phyloP scores from a whole-genome alignment of 306 rosid species.

The Medicago lupulina region DNA sequence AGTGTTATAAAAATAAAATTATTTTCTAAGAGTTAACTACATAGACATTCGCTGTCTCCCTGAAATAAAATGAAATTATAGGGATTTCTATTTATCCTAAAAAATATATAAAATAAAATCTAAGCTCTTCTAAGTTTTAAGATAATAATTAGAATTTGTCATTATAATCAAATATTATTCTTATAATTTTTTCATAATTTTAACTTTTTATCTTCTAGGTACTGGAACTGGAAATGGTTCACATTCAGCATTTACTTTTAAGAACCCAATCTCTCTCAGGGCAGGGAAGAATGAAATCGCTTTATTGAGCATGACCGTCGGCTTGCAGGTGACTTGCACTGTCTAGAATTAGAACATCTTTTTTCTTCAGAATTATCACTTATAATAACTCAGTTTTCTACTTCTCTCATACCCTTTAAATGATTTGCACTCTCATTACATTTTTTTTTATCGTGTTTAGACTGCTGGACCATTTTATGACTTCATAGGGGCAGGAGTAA shows the following conservation, averaged over 20 bases:
- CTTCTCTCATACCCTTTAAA: constrained; percentile 25
- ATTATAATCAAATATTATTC: neutral
- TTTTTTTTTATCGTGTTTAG: constrained; percentile 48
- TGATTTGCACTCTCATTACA: constrained; percentile 25
- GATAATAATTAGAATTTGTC: too few species aligned
- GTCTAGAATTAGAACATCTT: constrained; percentile 22
- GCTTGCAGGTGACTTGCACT: constrained; percentile 67
- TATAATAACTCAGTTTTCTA: constrained; percentile 1
- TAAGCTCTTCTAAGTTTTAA: too few species aligned
- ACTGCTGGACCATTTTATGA: constrained; percentile 92
- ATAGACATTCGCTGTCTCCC: neutral
- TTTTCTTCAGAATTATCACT: constrained; percentile 16
- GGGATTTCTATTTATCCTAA: neutral
- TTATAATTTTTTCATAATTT: neutral
- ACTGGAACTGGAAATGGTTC: constrained; percentile 90
- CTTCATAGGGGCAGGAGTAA: constrained; percentile 83
- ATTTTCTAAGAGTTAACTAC: constrained; percentile 13
- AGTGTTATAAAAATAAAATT: constrained; percentile 5
- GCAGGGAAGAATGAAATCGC: constrained; percentile 91
- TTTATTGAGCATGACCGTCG: constrained; percentile 85
- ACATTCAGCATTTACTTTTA: constrained; percentile 66
- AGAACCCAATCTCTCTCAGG: constrained; percentile 64
- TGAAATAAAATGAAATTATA: constrained; percentile 23
- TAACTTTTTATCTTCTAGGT: constrained; percentile 51
- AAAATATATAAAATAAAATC: too few species aligned